These are phyloP conservation scores for Russula griseocarnosa DNA, from an alignment of 768 basidiomycete genomes.

Conservation along the genomic window DNA sequence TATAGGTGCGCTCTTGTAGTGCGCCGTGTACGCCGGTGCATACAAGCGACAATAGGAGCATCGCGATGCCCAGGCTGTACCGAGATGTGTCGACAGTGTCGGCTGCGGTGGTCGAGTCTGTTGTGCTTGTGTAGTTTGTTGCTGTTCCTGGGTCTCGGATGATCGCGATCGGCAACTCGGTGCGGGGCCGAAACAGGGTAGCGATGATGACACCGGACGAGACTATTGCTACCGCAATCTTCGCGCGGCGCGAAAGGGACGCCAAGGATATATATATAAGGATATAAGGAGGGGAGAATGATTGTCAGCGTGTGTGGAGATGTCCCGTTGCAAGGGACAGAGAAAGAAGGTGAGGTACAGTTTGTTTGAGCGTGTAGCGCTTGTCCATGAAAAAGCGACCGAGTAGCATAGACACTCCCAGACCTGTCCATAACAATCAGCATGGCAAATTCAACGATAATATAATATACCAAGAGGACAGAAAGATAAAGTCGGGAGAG, in stretches of 20 bases:
- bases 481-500: background rate
- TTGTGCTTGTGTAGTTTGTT: background rate
- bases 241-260: background rate
- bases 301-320: slow-evolving; percentile 2
- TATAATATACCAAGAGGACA: background rate
- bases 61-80: slow-evolving; percentile 63
- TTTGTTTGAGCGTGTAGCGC: slow-evolving; percentile 17
- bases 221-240: slow-evolving; percentile 66
- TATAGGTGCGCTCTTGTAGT: slow-evolving; percentile 74
- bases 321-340: background rate
- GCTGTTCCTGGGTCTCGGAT: slow-evolving; percentile 19
- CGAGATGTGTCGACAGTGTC: slow-evolving; percentile 30
- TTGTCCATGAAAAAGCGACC: slow-evolving; percentile 25
- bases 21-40: slow-evolving; percentile 66
- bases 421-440: slow-evolving; percentile 16
- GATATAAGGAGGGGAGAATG: background rate
- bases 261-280: background rate
- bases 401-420: slow-evolving; percentile 28
- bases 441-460: no score
- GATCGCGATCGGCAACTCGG: slow-evolving; percentile 37
- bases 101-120: slow-evolving; percentile 2
- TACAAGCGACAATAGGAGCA: slow-evolving; percentile 64
- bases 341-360: slow-evolving; percentile 9
- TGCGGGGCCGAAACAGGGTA: slow-evolving; percentile 57
- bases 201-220: slow-evolving; percentile 68